Conservation (phyloP, 2,329 filamentous ascomycete species). For the Hypoxylon sp. region DNA sequence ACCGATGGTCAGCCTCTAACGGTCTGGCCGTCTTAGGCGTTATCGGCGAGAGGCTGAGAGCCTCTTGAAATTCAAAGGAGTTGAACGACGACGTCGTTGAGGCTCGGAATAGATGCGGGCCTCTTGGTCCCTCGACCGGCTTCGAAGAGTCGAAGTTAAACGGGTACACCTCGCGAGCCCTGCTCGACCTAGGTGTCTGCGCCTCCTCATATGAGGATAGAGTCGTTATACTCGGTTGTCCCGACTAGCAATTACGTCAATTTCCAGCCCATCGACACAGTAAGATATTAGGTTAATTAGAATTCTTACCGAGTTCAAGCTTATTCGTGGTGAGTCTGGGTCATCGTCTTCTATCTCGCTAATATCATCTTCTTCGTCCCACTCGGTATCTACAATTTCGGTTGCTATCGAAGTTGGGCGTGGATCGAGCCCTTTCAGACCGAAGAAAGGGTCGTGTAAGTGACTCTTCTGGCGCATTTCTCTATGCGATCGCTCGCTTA, state of each 20-base stretch:
- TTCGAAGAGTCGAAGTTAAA: conserved; percentile 72
- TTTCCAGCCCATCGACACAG: conserved; percentile 2
- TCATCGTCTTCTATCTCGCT: conserved; percentile 72
- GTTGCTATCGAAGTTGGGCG: conserved; percentile 80
- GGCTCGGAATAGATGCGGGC: conserved; percentile 87
- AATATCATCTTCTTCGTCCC: conserved; percentile 76
- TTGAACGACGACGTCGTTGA: conserved; percentile 70
- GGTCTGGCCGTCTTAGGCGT: conserved; percentile 73
- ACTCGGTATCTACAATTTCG: conserved; percentile 84
- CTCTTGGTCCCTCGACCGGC: conserved; percentile 82
- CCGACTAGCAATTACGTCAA: conserved; percentile 64
- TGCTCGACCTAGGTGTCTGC: conserved; percentile 79
- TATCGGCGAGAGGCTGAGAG: conserved; percentile 80
- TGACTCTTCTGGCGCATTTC: conserved; percentile 68
- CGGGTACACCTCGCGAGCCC: conserved; percentile 72
- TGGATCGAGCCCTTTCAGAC: conserved; percentile 66
- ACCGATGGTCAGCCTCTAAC: conserved; percentile 55
- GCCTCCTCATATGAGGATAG: conserved; percentile 89
- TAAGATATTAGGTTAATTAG: conserved; percentile 1
- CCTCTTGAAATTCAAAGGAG: conserved; percentile 64
- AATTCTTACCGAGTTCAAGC: conserved; percentile 78
- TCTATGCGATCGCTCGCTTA: conserved; percentile 56
- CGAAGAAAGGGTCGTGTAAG: conserved; percentile 73
- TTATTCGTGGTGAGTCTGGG: conserved; percentile 73
- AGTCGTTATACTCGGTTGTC: conserved; percentile 84